phyloP scores from a whole-genome alignment of 2,329 filamentous ascomycete species.

The Zalaria obscura region DNA sequence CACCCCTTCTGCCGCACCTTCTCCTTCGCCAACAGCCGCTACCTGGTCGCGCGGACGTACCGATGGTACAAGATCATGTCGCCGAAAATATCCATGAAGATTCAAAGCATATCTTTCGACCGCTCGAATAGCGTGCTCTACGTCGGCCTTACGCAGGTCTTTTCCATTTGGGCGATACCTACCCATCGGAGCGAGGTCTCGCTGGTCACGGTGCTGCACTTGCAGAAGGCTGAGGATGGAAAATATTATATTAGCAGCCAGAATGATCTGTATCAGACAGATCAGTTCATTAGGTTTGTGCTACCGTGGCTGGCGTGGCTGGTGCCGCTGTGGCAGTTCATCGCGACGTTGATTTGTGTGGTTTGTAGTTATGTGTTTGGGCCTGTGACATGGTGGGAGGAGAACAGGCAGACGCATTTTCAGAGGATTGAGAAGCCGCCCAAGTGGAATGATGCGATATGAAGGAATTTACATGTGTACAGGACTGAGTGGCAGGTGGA shows the following conservation, averaged over 20 bases:
- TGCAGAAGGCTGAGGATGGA: conserved; percentile 8
- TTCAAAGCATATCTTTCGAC: conserved; percentile 61
- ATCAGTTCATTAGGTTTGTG: conserved; percentile 62
- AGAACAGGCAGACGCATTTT: conserved; percentile 14
- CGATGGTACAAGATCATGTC: conserved; percentile 76
- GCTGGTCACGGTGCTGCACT: conserved; percentile 18
- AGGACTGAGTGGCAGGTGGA: no score
- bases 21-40: conserved; percentile 47
- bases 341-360: conserved; percentile 51
- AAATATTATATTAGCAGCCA: conserved; percentile 63
- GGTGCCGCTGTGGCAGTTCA: conserved; percentile 49
- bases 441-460: conserved; percentile 6
- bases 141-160: conserved; percentile 58
- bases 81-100: conserved; percentile 52
- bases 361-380: conserved; percentile 38
- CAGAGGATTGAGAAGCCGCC: conserved; percentile 3
- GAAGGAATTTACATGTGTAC: not conserved
- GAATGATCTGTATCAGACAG: conserved; percentile 69
- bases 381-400: conserved; percentile 37
- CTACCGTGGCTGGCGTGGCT: conserved; percentile 38
- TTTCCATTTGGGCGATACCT: conserved; percentile 64
- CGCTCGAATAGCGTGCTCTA: conserved; percentile 53
- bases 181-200: conserved; percentile 46
- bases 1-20: conserved; percentile 66
- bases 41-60: conserved; percentile 55